phyloP scores from a whole-genome alignment of 2,329 filamentous ascomycete genomes.

The Tolypocladium paradoxum region DNA sequence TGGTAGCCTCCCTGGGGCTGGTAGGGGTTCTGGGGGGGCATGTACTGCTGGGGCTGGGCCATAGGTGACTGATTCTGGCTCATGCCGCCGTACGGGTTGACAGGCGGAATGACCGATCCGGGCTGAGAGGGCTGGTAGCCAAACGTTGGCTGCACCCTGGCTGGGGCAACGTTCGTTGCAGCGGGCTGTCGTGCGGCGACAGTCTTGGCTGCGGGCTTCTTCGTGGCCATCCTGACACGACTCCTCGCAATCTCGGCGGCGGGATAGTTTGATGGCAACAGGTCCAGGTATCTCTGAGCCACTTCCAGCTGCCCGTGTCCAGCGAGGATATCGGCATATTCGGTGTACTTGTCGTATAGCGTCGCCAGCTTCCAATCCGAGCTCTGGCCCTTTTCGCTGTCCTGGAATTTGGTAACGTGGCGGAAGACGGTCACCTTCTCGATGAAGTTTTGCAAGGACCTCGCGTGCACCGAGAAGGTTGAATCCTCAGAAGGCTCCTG shows the following conservation, averaged over 20 bases:
- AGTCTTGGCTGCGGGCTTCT: constrained; percentile 26
- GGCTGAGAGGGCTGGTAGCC: constrained; percentile 40
- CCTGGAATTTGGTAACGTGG: constrained; percentile 82
- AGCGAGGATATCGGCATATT: constrained; percentile 92
- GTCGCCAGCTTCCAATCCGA: constrained; percentile 81
- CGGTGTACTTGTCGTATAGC: constrained; percentile 89
- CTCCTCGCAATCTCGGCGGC: constrained; percentile 79
- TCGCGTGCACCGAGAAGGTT: constrained; percentile 84
- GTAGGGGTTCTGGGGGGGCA: constrained; percentile 25
- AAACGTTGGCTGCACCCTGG: constrained; percentile 28
- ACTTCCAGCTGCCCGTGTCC: constrained; percentile 77
- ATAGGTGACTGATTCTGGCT: constrained; percentile 12
- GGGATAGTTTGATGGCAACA: constrained; percentile 73
- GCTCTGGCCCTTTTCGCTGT: constrained; percentile 58
- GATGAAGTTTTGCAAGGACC: constrained; percentile 82
- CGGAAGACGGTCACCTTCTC: constrained; percentile 98
- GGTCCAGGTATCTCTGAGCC: constrained; percentile 83
- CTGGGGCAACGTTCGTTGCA: constrained; percentile 17
- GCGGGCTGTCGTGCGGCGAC: constrained; percentile 16
- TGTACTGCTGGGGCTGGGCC: constrained; percentile 24
- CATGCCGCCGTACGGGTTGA: constrained; percentile 17
- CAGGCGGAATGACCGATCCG: constrained; percentile 11
- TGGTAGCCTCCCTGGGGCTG: constrained; percentile 36
- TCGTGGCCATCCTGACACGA: constrained; percentile 74
- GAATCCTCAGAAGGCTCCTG: constrained; percentile 61